Percentiles rank a stretch among this genome's conserved stretches.
phyloP scores from a whole-genome alignment of 2,329 filamentous ascomycete genomes.

The Fusarium setosum region DNA sequence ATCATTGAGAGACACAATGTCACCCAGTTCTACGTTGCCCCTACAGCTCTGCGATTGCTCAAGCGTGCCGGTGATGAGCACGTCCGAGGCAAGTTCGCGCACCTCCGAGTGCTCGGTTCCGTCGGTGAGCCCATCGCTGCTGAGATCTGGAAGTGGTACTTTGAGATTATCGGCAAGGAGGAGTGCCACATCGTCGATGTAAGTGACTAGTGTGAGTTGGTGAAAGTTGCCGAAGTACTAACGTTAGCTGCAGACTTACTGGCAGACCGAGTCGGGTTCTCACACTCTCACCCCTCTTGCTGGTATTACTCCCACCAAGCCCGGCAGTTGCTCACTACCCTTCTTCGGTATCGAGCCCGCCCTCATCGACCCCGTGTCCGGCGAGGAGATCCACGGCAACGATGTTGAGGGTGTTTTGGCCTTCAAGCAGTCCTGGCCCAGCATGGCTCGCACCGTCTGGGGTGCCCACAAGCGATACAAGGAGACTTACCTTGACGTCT shows the following conservation, averaged over 20 bases:
- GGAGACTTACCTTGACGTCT: constrained; percentile 98
- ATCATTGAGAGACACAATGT: constrained; percentile 95
- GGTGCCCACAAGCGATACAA: constrained; percentile 98
- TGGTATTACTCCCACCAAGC: constrained; percentile 95
- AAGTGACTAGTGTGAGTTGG: constrained; percentile 57
- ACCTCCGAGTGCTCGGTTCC: constrained; percentile 89
- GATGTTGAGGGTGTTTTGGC: constrained; percentile 97
- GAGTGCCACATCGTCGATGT: constrained; percentile 95
- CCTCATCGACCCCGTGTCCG: constrained; percentile 96
- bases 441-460: constrained; percentile 98
- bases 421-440: constrained; percentile 98
- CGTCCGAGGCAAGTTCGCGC: constrained; percentile 89
- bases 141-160: constrained; percentile 99
- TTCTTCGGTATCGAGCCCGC: constrained; percentile 99
- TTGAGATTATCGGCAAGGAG: constrained; percentile 92
- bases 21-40: constrained; percentile 98
- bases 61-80: constrained; percentile 96
- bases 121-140: constrained; percentile 98
- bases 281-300: constrained; percentile 95
- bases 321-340: constrained; percentile 92
- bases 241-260: constrained; percentile 81
- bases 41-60: constrained; percentile 89
- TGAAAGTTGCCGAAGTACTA: constrained; percentile 7
- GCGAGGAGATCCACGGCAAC: constrained; percentile 92
- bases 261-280: constrained; percentile 99